Evolutionary conservation across 1,139 yeast genomes (phyloP).

Genomic region (Taiozyma sp.): DNA sequence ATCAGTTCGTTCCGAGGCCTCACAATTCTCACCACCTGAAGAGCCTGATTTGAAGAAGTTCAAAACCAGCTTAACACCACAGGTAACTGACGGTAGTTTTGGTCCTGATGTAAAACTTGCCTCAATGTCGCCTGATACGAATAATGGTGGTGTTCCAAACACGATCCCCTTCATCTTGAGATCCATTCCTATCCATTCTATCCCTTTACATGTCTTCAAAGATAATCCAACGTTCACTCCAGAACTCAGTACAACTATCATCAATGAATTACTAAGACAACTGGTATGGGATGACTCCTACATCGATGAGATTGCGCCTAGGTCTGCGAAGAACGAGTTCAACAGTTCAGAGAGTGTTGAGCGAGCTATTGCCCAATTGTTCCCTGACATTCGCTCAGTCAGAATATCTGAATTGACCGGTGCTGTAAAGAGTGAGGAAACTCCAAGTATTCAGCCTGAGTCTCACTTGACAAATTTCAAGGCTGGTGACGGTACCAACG

Average conservation of each 20-base stretch:
- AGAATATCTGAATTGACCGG: constrained; percentile 18
- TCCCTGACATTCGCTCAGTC: constrained; percentile 22
- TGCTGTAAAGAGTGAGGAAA: not conserved
- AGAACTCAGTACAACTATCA: constrained; percentile 19
- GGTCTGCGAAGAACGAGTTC: constrained; percentile 1
- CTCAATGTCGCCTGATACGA: constrained; percentile 8
- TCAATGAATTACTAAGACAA: constrained; percentile 34
- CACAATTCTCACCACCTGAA: not conserved
- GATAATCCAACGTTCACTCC: constrained; percentile 23
- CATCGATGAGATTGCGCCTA: constrained; percentile 22
- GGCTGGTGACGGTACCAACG: not conserved
- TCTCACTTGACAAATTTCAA: constrained; percentile 19
- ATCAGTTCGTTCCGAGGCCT: not conserved
- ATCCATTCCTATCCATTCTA: constrained; percentile 52
- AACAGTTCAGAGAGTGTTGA: constrained; percentile 15
- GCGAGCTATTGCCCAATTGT: constrained; percentile 23
- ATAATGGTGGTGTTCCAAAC: constrained; percentile 29
- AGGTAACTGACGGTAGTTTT: not conserved
- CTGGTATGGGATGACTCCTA: constrained; percentile 38
- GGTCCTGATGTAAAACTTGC: constrained; percentile 1
- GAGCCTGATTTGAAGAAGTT: constrained; percentile 18
- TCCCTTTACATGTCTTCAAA: constrained; percentile 42
- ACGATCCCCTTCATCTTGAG: constrained; percentile 60
- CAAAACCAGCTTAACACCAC: constrained; percentile 4
- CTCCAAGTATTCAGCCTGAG: constrained; percentile 7